Evolutionary conservation across 305 asterid genomes (phyloP).

Genomic region (Fraxinus angustifolia): DNA sequence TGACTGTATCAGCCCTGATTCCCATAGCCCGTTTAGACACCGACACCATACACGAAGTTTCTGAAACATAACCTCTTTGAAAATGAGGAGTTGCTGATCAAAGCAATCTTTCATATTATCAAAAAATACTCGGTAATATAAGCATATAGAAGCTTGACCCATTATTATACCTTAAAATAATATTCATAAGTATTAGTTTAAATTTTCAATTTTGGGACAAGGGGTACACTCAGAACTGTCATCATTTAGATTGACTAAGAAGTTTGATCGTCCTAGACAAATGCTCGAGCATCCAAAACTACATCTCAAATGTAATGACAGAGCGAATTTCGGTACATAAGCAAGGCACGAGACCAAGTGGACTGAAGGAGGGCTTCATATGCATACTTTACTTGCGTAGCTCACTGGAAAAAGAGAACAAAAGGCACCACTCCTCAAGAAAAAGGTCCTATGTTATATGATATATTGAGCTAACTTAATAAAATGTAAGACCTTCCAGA

Average conservation of each 20-base stretch:
- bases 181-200: not conserved
- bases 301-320: not conserved
- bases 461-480: not conserved
- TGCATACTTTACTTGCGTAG: not conserved
- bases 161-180: not conserved
- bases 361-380: not conserved
- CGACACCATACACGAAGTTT: constrained; percentile 4
- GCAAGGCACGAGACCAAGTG: not conserved
- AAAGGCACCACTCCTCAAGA: not conserved
- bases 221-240: not conserved
- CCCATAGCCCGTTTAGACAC: not conserved
- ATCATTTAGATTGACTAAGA: not conserved
- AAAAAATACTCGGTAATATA: not conserved
- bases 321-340: not conserved
- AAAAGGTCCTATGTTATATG: not conserved
- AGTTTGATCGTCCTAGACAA: not conserved
- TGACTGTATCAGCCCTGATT: constrained; percentile 4
- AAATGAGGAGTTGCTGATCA: not conserved
- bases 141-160: not conserved
- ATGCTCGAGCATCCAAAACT: not conserved
- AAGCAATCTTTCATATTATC: not conserved
- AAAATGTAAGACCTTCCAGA: not conserved
- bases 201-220: not conserved
- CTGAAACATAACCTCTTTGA: constrained; percentile 2
- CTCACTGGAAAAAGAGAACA: not conserved